Conservation (phyloP, 2,329 filamentous ascomycete genomes). For the Phialophora chinensis region DNA sequence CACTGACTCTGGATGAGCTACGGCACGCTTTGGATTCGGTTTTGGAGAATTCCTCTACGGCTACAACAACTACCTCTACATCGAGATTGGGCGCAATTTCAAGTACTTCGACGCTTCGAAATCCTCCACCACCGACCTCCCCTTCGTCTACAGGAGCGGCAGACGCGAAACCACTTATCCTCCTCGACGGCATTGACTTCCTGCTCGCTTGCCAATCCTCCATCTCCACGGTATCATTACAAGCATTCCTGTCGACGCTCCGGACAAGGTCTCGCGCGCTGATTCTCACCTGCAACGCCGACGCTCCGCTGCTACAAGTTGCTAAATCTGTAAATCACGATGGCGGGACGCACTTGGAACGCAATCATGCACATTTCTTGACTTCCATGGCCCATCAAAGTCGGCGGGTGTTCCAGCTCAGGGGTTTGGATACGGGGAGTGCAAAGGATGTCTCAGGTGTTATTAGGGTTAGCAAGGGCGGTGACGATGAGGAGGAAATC, state of each 20-base stretch:
- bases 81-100: constrained; percentile 4
- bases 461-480: constrained; percentile 72
- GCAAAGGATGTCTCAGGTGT: constrained; percentile 91
- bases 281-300: constrained; percentile 72
- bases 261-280: constrained; percentile 52
- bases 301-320: constrained; percentile 70
- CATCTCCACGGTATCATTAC: constrained; percentile 19
- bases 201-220: constrained; percentile 35
- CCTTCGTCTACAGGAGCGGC: constrained; percentile 6
- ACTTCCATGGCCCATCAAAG: constrained; percentile 77
- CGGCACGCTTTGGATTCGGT: constrained; percentile 16
- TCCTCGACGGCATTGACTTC: constrained; percentile 39
- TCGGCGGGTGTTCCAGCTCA: constrained; percentile 70
- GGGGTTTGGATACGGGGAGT: constrained; percentile 83
- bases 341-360: constrained; percentile 67
- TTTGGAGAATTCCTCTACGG: constrained; percentile 20
- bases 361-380: constrained; percentile 72
- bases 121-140: constrained; percentile 6
- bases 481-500: constrained; percentile 44
- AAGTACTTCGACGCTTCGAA: constrained; percentile 6
- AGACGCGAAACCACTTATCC: constrained; percentile 22
- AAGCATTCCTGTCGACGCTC: constrained; percentile 29
- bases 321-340: constrained; percentile 41
- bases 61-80: not conserved
- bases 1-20: constrained; percentile 30